These are phyloP conservation scores for Phalaenopsis equestris DNA, from an alignment of 106 monocot species.

Conservation along the genomic window DNA sequence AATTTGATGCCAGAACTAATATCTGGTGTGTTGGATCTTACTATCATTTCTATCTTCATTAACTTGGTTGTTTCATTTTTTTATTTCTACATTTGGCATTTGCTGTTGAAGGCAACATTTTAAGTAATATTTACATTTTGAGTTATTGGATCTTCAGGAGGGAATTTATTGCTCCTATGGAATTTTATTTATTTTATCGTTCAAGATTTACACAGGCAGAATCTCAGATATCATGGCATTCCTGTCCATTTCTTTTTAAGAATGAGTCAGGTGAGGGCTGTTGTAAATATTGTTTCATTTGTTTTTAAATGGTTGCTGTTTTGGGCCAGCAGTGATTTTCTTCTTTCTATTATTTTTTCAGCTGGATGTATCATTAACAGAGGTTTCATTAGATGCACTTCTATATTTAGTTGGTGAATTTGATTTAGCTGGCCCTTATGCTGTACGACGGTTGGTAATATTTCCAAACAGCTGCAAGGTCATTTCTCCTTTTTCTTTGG, in stretches of 20 bases:
- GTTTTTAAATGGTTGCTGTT: background rate
- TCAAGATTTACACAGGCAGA: conserved; percentile 27
- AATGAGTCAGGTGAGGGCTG: conserved; percentile 46
- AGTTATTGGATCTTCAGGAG: conserved; percentile 42
- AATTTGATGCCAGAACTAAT: conserved; percentile 50
- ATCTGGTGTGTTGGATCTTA: conserved; percentile 32
- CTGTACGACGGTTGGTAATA: conserved; percentile 44
- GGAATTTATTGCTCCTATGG: conserved; percentile 54
- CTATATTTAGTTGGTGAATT: conserved; percentile 61
- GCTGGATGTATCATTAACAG: conserved; percentile 55
- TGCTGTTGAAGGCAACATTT: background rate
- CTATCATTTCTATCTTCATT: conserved; percentile 1
- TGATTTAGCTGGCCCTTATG: conserved; percentile 63
- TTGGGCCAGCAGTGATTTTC: conserved; percentile 8
- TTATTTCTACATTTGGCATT: background rate
- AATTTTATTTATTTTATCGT: conserved; percentile 39
- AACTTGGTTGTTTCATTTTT: background rate
- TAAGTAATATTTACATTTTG: conserved; percentile 5
- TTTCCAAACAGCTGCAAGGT: conserved; percentile 90
- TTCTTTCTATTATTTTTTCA: conserved; percentile 14
- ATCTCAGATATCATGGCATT: conserved; percentile 16
- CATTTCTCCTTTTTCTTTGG: conserved; percentile 7
- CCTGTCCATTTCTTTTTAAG: conserved; percentile 44
- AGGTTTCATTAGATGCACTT: conserved; percentile 62
- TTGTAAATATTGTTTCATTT: conserved; percentile 3